These are phyloP conservation scores for Colletotrichum sp. DNA, from an alignment of 2,329 filamentous ascomycete species.

Conservation along the genomic window DNA sequence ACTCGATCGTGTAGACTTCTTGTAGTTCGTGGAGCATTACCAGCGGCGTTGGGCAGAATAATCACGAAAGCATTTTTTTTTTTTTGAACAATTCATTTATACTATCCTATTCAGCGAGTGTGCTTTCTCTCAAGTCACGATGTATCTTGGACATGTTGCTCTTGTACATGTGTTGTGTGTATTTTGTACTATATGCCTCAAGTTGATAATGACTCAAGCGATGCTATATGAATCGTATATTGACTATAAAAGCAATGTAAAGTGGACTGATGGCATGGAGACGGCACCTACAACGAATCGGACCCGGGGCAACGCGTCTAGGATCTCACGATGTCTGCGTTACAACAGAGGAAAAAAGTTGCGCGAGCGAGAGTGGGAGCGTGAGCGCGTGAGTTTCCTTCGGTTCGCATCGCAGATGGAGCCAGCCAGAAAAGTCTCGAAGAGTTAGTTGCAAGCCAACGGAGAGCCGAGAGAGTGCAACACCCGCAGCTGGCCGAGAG, in stretches of 20 bases:
- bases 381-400: neutral
- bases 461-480: neutral
- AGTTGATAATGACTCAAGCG: neutral
- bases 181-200: neutral
- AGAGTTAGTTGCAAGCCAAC: neutral
- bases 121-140: neutral
- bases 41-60: neutral
- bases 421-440: neutral
- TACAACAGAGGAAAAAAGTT: neutral
- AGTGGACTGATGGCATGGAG: neutral
- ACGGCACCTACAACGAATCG: neutral
- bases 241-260: neutral
- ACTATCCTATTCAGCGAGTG: neutral
- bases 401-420: neutral
- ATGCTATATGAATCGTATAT: neutral
- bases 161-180: neutral
- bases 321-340: neutral
- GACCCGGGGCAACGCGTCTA: neutral
- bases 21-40: neutral
- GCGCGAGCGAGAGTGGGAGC: neutral
- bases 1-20: conserved; percentile 8
- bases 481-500: neutral
- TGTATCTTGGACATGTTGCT: neutral
- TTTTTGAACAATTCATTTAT: neutral
- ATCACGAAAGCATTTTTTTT: neutral